Evolutionary conservation across 768 basidiomycete species (phyloP).

Genomic region (Boletus rubroflammeus): DNA sequence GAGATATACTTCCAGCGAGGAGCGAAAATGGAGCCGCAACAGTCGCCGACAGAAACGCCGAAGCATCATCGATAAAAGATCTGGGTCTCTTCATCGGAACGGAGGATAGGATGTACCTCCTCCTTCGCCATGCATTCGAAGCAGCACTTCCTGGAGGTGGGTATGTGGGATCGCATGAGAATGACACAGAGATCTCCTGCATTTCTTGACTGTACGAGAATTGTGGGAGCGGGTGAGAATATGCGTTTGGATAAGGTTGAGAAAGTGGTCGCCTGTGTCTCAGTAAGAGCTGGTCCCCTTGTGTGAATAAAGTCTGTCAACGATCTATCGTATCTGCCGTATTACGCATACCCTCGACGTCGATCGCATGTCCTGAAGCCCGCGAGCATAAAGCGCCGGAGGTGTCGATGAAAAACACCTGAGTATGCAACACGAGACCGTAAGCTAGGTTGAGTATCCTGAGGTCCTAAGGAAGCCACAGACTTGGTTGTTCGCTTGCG

Average conservation of each 20-base stretch:
- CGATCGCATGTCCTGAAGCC: conserved; percentile 77
- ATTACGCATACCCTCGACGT: conserved; percentile 58
- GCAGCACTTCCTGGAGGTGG: conserved; percentile 35
- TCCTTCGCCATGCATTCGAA: conserved; percentile 53
- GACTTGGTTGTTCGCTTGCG: conserved; percentile 73
- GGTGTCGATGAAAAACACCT: conserved; percentile 85
- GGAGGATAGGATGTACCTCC: conserved; percentile 59
- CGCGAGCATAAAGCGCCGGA: conserved; percentile 75
- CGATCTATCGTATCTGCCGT: background rate
- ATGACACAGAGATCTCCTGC: conserved; percentile 58
- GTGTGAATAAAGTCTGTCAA: conserved; percentile 8
- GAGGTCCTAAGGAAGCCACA: conserved; percentile 6
- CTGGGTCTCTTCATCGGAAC: conserved; percentile 67
- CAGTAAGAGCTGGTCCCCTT: conserved; percentile 65
- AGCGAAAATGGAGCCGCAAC: conserved; percentile 57
- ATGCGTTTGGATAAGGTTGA: conserved; percentile 72
- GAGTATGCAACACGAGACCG: background rate
- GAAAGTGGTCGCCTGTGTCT: conserved; percentile 76
- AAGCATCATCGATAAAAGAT: conserved; percentile 68
- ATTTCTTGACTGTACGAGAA: conserved; percentile 57
- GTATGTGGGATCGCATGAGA: conserved; percentile 62
- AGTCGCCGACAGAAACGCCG: conserved; percentile 58
- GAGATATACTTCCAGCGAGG: conserved; percentile 37
- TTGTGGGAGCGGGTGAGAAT: conserved; percentile 71
- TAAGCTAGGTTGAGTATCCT: background rate